phyloP scores from a whole-genome alignment of 169 alveolate species.

The Eimeria acervulina region DNA sequence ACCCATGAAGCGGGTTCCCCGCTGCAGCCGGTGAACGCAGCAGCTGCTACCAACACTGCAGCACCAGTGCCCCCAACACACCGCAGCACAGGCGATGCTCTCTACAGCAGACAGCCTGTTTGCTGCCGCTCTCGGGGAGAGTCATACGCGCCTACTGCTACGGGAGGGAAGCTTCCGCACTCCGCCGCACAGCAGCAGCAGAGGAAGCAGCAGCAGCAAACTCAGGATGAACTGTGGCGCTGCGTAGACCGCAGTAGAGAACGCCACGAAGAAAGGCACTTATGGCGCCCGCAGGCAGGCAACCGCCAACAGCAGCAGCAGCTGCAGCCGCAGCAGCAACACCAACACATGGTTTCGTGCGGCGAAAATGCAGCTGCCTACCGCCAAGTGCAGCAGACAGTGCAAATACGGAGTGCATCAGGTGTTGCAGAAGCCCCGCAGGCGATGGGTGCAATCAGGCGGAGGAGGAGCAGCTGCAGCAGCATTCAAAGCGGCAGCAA shows the following conservation, averaged over 20 bases:
- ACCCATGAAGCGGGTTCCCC: not conserved
- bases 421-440: not conserved
- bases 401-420: not conserved
- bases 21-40: slow-evolving; percentile 23
- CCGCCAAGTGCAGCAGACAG: slow-evolving; percentile 25
- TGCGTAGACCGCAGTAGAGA: slow-evolving; percentile 14
- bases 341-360: not conserved
- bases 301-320: slow-evolving; percentile 16
- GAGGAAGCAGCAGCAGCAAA: slow-evolving; percentile 29
- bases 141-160: not conserved
- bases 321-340: not conserved
- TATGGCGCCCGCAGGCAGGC: not conserved
- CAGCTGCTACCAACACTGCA: not conserved
- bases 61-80: not conserved
- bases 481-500: slow-evolving; percentile 26
- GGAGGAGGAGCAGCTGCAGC: slow-evolving; percentile 58
- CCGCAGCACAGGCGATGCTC: not conserved
- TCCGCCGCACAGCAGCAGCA: not conserved
- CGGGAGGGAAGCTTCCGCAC: not conserved
- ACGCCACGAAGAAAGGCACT: not conserved
- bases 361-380: not conserved
- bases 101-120: not conserved
- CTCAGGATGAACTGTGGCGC: slow-evolving; percentile 64
- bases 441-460: not conserved
- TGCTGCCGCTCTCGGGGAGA: not conserved